Base-by-base conservation (phyloP, 371 early-diverging fungal genomes). In the Rhizopus microsporus region DNA sequence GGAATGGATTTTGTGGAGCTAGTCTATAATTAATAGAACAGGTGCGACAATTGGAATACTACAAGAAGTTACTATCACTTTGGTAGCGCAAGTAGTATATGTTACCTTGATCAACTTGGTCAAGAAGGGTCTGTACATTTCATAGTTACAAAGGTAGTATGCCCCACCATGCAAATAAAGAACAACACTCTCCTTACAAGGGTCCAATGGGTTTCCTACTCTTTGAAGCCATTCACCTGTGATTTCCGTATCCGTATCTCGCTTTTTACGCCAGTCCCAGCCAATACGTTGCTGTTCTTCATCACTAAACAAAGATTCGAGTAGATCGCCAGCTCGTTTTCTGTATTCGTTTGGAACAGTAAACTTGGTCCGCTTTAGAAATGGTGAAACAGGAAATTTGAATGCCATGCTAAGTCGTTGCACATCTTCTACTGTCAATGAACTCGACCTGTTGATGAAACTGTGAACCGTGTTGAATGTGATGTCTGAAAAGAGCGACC, bases 1-100 rank as follows among this genome's bases (percentile, higher is more conserved):
- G 96, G 60, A 93, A 94, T 9, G 92, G 86, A 53, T 83, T 65
- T 37, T 92, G 88, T 0, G 96, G 96, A 0, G 93, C 90, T 31
- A 92, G 68, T 15, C 94, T 79, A 69, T 95, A 94, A 60, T 90
- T 82, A 45, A 91, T 72, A 0, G 86, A 70, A 61, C 75, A 70
- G 12, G 69, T 61, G 15, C 74, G 54, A 6, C 75, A 60, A 50
- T 60, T 59, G 2, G 65, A 74, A 47, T 62, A 53, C 68, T 66
- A 46, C 3, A 7, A 51, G 5, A 33, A 54, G 44, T 23, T 30
- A 38, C 17, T 37, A 38, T 39, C 9, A 29, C 12, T 6, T 55
- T 6, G 30, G 44, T 44, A 39, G 8, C 31, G 16, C 10, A 30
- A 7, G 9, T 5, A 31, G 16, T 38, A 7, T 48, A 39, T 45